Conservation (phyloP, 2,329 filamentous ascomycete genomes). For the Shiraia bambusicola region DNA sequence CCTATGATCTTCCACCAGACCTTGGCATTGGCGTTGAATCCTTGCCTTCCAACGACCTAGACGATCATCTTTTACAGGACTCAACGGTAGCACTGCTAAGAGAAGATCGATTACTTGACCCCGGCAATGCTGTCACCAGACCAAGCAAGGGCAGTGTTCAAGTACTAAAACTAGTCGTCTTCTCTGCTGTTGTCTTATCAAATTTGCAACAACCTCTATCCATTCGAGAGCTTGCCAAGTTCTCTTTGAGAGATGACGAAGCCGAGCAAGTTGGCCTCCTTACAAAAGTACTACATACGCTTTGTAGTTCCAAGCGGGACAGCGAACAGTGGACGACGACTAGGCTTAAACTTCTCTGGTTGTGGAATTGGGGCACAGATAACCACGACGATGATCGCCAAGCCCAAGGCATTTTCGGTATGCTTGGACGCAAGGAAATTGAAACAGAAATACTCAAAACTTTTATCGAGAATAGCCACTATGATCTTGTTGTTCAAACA, state of each 20-base stretch:
- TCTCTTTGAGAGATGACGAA: slow-evolving; percentile 64
- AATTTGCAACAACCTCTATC: slow-evolving; percentile 47
- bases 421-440: slow-evolving; percentile 61
- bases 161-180: slow-evolving; percentile 64
- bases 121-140: slow-evolving; percentile 65
- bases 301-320: slow-evolving; percentile 59
- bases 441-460: slow-evolving; percentile 72
- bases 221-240: slow-evolving; percentile 53
- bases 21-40: slow-evolving; percentile 46
- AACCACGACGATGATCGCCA: slow-evolving; percentile 40
- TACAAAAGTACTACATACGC: slow-evolving; percentile 58
- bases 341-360: slow-evolving; percentile 69
- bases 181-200: slow-evolving; percentile 49
- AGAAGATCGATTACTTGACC: slow-evolving; percentile 54
- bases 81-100: slow-evolving; percentile 39
- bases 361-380: slow-evolving; percentile 69
- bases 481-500: slow-evolving; percentile 57
- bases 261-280: slow-evolving; percentile 65
- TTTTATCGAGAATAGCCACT: slow-evolving; percentile 65
- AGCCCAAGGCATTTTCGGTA: slow-evolving; percentile 57
- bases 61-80: slow-evolving; percentile 36
- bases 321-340: slow-evolving; percentile 55
- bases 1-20: slow-evolving; percentile 59
- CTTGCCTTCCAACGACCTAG: slow-evolving; percentile 47
- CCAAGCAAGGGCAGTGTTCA: slow-evolving; percentile 58